These are phyloP conservation scores for Candida ovalis DNA, from an alignment of 805 yeast genomes.

Conservation along the genomic window DNA sequence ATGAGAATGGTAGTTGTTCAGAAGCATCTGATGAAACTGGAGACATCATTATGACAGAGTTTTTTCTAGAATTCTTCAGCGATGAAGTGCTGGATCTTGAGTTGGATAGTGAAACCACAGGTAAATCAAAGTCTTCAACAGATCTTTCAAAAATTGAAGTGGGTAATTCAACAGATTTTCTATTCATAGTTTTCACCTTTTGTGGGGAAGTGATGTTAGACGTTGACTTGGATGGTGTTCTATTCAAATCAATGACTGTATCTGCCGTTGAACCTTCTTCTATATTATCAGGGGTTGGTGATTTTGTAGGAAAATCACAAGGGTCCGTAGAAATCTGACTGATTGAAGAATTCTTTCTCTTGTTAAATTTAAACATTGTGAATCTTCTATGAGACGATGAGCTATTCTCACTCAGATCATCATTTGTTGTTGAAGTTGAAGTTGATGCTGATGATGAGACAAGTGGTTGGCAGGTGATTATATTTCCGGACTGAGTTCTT, in stretches of 20 bases:
- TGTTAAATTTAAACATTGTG: constrained; percentile 2
- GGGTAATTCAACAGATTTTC: background rate
- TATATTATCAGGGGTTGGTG: background rate
- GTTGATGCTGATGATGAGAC: background rate
- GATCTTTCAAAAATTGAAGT: constrained; percentile 7
- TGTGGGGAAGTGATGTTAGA: background rate
- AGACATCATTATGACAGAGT: background rate
- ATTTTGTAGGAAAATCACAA: background rate
- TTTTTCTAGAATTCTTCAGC: constrained; percentile 1
- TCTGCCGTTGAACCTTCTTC: background rate
- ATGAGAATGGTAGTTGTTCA: background rate
- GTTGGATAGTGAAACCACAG: background rate
- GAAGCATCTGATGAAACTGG: background rate
- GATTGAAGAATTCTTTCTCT: background rate
- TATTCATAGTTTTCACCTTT: background rate
- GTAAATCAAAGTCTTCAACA: constrained; percentile 1
- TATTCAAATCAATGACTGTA: background rate
- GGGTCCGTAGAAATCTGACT: background rate
- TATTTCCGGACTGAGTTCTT: background rate
- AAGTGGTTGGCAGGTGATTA: background rate
- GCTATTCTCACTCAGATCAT: background rate
- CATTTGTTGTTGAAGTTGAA: background rate
- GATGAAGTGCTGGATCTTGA: constrained; percentile 2
- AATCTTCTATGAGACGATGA: background rate
- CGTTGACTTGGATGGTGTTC: background rate